Percentiles rank a stretch among this genome's conserved stretches.
Conservation (phyloP, 1,284 basidiomycete species). For the Papiliotrema flavescens region DNA sequence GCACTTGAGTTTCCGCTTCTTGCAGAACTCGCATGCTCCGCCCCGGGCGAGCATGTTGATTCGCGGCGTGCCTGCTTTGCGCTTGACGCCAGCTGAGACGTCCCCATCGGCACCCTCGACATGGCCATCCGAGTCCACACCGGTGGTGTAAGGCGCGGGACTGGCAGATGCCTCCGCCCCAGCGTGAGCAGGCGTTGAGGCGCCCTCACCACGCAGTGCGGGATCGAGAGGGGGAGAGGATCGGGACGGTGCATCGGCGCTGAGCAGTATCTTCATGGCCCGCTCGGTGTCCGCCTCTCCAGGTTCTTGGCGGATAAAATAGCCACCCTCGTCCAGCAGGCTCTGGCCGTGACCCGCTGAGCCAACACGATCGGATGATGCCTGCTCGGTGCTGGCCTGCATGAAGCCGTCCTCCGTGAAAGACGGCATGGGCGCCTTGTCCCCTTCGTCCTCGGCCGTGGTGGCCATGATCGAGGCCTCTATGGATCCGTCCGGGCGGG, state of each 20-base stretch:
- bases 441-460: background rate
- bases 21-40: conserved; percentile 49
- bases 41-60: conserved; percentile 45
- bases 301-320: too few species aligned
- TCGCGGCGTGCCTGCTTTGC: conserved; percentile 34
- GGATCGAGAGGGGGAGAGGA: background rate
- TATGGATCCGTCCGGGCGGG: background rate
- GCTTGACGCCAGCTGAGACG: conserved; percentile 13
- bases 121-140: background rate
- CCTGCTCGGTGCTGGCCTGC: too few species aligned
- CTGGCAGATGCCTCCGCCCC: too few species aligned
- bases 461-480: background rate
- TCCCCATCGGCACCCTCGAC: background rate
- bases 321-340: background rate
- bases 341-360: too few species aligned
- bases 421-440: background rate
- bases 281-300: background rate
- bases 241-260: background rate
- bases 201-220: too few species aligned
- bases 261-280: too few species aligned
- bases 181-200: too few species aligned
- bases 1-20: conserved; percentile 47
- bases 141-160: background rate
- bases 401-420: too few species aligned
- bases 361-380: too few species aligned